Conservation (phyloP, 441 rosid species). For the Bruguiera hainesii region DNA sequence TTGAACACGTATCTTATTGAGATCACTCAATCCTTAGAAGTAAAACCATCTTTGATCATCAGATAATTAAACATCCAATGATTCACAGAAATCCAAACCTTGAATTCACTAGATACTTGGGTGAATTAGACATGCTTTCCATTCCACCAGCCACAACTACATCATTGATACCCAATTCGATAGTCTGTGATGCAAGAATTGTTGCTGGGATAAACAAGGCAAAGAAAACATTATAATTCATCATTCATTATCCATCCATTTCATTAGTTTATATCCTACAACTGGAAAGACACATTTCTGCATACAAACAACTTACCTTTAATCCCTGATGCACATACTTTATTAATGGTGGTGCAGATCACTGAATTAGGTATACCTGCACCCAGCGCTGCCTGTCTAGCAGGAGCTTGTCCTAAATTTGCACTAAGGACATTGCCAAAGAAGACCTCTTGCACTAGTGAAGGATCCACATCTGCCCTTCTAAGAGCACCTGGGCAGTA, state of each 20-base stretch:
- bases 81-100: slow-evolving; percentile 33
- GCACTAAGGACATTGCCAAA: slow-evolving; percentile 97
- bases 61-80: too few relatives aligned
- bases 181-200: slow-evolving; percentile 72
- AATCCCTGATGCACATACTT: slow-evolving; percentile 93
- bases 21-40: too few relatives aligned
- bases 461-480: slow-evolving; percentile 82
- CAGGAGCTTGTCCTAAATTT: slow-evolving; percentile 97
- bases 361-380: slow-evolving; percentile 88
- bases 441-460: slow-evolving; percentile 85
- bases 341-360: slow-evolving; percentile 83
- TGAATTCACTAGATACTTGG: slow-evolving; percentile 68
- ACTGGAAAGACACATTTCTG: neutral
- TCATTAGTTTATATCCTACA: neutral
- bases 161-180: slow-evolving; percentile 62
- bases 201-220: slow-evolving; percentile 37
- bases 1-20: neutral
- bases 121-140: slow-evolving; percentile 91
- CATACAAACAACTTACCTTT: slow-evolving; percentile 46
- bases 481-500: slow-evolving; percentile 65
- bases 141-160: slow-evolving; percentile 83
- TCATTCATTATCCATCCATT: slow-evolving; percentile 1
- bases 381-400: slow-evolving; percentile 95
- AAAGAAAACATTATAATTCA: slow-evolving; percentile 1
- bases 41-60: too few relatives aligned